Percentiles rank a stretch among this genome's conserved stretches.
phyloP scores from a whole-genome alignment of 148 eudicot species.

The Selenicereus undatus region DNA sequence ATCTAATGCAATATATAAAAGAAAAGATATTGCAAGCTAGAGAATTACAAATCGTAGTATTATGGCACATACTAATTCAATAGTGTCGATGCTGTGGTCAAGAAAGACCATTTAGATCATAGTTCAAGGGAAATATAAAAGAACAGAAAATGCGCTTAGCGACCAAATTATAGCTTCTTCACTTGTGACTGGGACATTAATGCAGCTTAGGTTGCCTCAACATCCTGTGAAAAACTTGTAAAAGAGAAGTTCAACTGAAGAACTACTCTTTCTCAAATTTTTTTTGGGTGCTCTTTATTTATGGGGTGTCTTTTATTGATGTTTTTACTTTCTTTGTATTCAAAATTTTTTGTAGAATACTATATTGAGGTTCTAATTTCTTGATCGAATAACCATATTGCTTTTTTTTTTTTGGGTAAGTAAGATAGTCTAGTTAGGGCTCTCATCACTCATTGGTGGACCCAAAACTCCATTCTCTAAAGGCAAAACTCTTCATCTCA shows the following conservation, averaged over 20 bases:
- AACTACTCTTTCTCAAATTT: background rate
- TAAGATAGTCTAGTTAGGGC: no score
- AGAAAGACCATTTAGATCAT: constrained; percentile 22
- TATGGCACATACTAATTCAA: constrained; percentile 21
- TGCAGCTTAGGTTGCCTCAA: constrained; percentile 17
- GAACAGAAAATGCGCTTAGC: constrained; percentile 17
- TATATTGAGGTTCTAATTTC: no score
- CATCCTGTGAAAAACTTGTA: constrained; percentile 23
- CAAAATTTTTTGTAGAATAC: background rate
- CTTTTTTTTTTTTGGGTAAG: no score
- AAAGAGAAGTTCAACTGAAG: constrained; percentile 7
- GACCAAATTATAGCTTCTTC: constrained; percentile 16
- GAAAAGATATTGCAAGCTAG: background rate
- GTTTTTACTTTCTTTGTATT: background rate
- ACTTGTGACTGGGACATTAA: constrained; percentile 9
- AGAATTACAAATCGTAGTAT: background rate
- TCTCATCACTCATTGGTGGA: no score
- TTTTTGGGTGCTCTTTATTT: background rate
- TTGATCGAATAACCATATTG: no score
- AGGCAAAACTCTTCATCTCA: no score
- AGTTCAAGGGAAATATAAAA: constrained; percentile 20
- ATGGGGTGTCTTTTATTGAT: no score
- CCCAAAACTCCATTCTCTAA: no score
- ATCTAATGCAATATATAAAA: background rate
- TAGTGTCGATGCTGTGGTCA: constrained; percentile 18